phyloP scores from a whole-genome alignment of 2,329 filamentous ascomycete genomes.

The Penicillium oxalicum region DNA sequence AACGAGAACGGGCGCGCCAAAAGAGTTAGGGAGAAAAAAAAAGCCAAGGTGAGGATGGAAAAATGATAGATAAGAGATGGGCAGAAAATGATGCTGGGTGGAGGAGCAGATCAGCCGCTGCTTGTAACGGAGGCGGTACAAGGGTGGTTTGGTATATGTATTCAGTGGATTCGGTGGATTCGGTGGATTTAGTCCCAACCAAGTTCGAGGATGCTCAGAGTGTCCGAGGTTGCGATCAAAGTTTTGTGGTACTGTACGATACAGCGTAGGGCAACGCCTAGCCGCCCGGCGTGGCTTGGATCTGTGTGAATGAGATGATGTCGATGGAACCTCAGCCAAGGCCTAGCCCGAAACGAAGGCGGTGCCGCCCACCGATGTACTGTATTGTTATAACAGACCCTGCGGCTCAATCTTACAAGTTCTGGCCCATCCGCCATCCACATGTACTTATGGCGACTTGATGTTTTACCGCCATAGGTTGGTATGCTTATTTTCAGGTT shows the following conservation, averaged over 20 bases:
- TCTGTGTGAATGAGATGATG: neutral
- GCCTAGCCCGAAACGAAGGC: slow-evolving; percentile 5
- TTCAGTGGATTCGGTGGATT: slow-evolving; percentile 3
- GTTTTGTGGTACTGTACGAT: neutral
- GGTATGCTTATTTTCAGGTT: no score
- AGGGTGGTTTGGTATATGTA: slow-evolving; percentile 3
- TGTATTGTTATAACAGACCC: slow-evolving; percentile 9
- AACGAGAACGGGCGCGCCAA: neutral
- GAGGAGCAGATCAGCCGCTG: slow-evolving; percentile 17
- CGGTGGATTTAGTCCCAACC: slow-evolving; percentile 11
- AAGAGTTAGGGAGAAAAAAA: slow-evolving; percentile 1
- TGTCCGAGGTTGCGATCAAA: no score
- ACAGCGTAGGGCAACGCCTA: neutral
- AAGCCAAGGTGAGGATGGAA: slow-evolving; percentile 8
- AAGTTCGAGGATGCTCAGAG: neutral
- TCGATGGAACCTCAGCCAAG: neutral
- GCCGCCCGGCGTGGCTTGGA: neutral
- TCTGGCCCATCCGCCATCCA: neutral
- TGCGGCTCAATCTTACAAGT: slow-evolving; percentile 8
- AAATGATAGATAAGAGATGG: slow-evolving; percentile 19
- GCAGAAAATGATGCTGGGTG: slow-evolving; percentile 13
- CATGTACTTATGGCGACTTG: no score
- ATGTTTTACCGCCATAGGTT: no score
- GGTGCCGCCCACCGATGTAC: slow-evolving; percentile 4
- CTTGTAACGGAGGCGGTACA: slow-evolving; percentile 1